Base-by-base conservation (phyloP, 352 stramenopile genomes). In the Plasmopara viticola region DNA sequence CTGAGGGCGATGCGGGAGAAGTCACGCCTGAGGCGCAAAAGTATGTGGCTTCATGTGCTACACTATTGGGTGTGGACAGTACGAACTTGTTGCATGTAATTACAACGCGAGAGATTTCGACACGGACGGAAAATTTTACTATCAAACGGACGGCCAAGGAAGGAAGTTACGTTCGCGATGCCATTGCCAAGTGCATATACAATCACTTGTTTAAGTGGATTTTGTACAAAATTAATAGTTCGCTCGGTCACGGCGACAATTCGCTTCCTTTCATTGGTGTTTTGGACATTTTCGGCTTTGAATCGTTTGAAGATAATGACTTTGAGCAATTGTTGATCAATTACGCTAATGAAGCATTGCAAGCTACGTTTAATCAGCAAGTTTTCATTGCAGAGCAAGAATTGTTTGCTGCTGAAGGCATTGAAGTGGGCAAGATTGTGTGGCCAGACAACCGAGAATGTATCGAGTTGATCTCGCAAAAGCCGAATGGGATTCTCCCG, bases 211-310 rank as follows among this genome's bases (percentile, higher is more conserved):
- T 97, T 65, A 77, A 83, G 52, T 91, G 77, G 75, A 88, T 90
- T 43, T 46, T 91, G 46, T 71, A 70, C 50, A 84, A 84, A 58
- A 91, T 88, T 58, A 91, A 95, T 80, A 67, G 63, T 56, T 84
- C 74, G 62, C 85, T 77, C 53, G 87, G 80, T 42, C 87, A 85
- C 75, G 89, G 70, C 44, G 86, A 72, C 39, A 81, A 51, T 53
- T 76, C 61, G 48, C 51, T 82, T 29, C 68, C 73, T 28, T 97
- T 96, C 52, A 97, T 98, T 60, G 95, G 93, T 29, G 81, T 98
- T 28, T 68, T 98, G 15, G 95, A 98, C 83, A 98, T 98, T 63
- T 98, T 98, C 68, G 95, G 95, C 14, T 98, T 98, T 60, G 95
- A 98, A 66, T 95, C 87, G 6, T 98, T 98, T 59, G 82, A 94